Percentiles rank a stretch among this genome's conserved stretches.
These are phyloP conservation scores for Xylariaceae sp. DNA, from an alignment of 2,329 filamentous ascomycete genomes.

Conservation along the genomic window DNA sequence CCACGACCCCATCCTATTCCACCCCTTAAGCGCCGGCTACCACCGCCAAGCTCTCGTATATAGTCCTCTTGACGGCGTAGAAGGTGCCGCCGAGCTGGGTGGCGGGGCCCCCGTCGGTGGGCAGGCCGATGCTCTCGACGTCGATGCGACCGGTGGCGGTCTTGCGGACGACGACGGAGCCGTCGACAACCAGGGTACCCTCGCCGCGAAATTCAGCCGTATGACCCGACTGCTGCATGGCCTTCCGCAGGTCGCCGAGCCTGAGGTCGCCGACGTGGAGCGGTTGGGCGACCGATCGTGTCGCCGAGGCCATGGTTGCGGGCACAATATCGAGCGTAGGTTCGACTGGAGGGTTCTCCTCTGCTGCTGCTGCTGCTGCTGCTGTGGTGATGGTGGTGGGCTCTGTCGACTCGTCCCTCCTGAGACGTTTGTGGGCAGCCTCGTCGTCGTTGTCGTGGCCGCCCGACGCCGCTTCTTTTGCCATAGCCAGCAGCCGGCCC, in stretches of 20 bases:
- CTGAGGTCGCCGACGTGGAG: slow-evolving; percentile 93
- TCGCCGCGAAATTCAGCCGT: slow-evolving; percentile 92
- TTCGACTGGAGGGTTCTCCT: slow-evolving; percentile 35
- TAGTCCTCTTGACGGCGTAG: slow-evolving; percentile 83
- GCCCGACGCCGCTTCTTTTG: slow-evolving; percentile 46
- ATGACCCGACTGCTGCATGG: slow-evolving; percentile 82
- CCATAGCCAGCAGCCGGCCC: slow-evolving; percentile 59
- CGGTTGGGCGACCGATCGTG: slow-evolving; percentile 77
- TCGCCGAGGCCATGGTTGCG: slow-evolving; percentile 66
- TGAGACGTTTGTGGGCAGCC: slow-evolving; percentile 51
- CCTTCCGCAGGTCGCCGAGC: slow-evolving; percentile 81
- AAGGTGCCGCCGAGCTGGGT: slow-evolving; percentile 67
- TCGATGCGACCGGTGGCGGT: slow-evolving; percentile 84
- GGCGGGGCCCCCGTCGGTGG: slow-evolving; percentile 44
- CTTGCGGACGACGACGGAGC: slow-evolving; percentile 85
- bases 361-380: slow-evolving; percentile 15
- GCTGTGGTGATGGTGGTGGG: slow-evolving; percentile 9
- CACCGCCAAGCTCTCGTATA: slow-evolving; percentile 92
- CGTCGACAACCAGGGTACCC: slow-evolving; percentile 87
- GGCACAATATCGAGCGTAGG: slow-evolving; percentile 60
- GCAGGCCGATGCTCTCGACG: slow-evolving; percentile 74
- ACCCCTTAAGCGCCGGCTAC: slow-evolving; percentile 68
- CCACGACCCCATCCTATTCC: not conserved
- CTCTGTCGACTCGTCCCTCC: slow-evolving; percentile 43
- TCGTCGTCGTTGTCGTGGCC: not conserved